Evolutionary conservation across 116 monocot species (phyloP).

Genomic region (Iris pallida): DNA sequence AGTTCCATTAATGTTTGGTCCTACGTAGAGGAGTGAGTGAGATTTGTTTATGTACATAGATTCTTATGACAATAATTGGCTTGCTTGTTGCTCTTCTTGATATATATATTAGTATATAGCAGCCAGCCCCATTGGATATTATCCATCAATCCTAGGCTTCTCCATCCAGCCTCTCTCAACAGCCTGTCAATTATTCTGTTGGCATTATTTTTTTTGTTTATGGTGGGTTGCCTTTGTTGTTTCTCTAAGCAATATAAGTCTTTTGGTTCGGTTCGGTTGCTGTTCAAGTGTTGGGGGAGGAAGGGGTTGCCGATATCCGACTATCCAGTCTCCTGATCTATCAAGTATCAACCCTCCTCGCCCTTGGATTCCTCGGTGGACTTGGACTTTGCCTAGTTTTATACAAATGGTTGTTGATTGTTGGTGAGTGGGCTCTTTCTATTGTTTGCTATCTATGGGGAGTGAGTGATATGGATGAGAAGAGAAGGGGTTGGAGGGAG

Average conservation of each 20-base stretch:
- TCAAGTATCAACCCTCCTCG: background rate
- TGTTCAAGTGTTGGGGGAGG: conserved; percentile 3
- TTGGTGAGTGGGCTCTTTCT: no score
- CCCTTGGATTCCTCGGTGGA: background rate
- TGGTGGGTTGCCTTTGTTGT: conserved; percentile 2
- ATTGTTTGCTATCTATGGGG: background rate
- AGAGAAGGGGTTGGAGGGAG: background rate
- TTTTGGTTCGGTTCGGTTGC: background rate
- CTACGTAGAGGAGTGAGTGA: conserved; percentile 6
- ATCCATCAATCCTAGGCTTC: conserved; percentile 2
- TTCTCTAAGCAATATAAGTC: background rate
- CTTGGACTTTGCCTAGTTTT: no score
- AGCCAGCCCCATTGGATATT: no score
- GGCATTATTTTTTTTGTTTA: background rate
- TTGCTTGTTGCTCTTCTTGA: no score
- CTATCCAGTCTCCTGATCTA: background rate
- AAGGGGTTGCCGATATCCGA: conserved; percentile 3
- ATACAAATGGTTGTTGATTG: background rate
- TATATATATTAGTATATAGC: no score
- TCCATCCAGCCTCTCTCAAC: conserved; percentile 2
- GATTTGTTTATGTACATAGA: conserved; percentile 2
- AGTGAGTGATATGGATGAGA: conserved; percentile 9
- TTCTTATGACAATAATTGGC: no score
- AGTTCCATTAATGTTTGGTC: background rate
- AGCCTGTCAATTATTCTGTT: conserved; percentile 6